Conservation (phyloP, 2,329 filamentous ascomycete genomes). For the Plectosphaerella sp. region DNA sequence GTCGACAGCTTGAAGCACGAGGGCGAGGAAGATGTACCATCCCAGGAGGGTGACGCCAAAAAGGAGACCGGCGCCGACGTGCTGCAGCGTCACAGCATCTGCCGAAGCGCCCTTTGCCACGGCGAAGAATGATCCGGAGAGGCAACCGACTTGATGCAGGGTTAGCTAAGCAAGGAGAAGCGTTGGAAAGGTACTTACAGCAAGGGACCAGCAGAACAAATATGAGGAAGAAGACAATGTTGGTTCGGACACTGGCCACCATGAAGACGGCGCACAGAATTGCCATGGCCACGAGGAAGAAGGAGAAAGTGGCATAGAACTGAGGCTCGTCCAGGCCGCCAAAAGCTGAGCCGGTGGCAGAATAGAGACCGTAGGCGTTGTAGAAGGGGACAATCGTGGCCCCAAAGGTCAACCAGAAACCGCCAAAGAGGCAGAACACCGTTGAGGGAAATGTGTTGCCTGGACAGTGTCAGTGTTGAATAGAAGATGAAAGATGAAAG, state of each 20-base stretch:
- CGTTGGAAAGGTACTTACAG: constrained; percentile 16
- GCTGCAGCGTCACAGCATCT: constrained; percentile 15
- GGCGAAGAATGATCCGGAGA: constrained; percentile 24
- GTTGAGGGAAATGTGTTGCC: constrained; percentile 50
- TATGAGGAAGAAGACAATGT: constrained; percentile 58
- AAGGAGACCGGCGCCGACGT: constrained; percentile 20
- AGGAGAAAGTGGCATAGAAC: constrained; percentile 47
- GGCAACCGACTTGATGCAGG: constrained; percentile 16
- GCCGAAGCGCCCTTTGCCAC: constrained; percentile 12
- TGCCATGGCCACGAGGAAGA: constrained; percentile 59
- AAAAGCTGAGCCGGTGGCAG: constrained; percentile 19
- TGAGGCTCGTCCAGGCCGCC: constrained; percentile 34
- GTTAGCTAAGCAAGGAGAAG: not conserved
- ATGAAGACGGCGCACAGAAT: constrained; percentile 57
- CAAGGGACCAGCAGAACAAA: constrained; percentile 48
- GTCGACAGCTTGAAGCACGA: constrained; percentile 44
- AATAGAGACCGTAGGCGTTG: constrained; percentile 35
- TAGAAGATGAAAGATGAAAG: not conserved
- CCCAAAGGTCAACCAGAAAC: constrained; percentile 47
- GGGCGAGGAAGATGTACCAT: constrained; percentile 46
- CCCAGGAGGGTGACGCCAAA: constrained; percentile 26
- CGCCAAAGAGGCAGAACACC: constrained; percentile 42
- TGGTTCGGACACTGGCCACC: constrained; percentile 61
- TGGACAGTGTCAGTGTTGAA: constrained; percentile 5
- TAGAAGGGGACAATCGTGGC: constrained; percentile 43